phyloP scores from a whole-genome alignment of 176 grass and related monocot species.

The Echinochloa phyllopogon region DNA sequence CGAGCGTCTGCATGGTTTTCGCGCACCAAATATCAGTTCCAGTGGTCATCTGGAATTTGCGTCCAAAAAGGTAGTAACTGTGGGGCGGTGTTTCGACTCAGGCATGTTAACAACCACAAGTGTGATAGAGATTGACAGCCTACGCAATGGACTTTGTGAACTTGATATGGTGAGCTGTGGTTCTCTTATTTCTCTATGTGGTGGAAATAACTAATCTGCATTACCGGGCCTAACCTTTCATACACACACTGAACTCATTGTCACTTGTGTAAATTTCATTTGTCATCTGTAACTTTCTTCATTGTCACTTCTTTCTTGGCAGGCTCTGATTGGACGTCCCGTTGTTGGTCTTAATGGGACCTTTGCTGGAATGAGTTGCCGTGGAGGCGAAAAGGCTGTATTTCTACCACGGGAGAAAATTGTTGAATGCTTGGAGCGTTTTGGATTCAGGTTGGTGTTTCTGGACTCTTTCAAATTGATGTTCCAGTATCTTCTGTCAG shows the following conservation, averaged over 20 bases:
- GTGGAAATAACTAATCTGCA: not conserved
- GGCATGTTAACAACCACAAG: not conserved
- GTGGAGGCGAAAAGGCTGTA: not conserved
- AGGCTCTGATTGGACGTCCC: not conserved
- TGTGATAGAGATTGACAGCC: not conserved
- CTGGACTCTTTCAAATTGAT: not conserved
- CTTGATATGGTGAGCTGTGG: not conserved
- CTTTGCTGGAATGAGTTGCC: not conserved
- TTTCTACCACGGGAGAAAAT: not conserved
- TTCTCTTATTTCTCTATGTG: not conserved
- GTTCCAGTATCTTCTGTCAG: not conserved
- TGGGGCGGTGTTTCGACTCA: not conserved
- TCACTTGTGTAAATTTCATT: not conserved
- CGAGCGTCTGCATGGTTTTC: not conserved
- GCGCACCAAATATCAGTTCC: not conserved
- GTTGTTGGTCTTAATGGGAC: not conserved
- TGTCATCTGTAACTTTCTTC: not conserved
- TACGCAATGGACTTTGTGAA: not conserved
- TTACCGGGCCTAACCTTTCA: not conserved
- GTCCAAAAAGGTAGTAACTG: not conserved
- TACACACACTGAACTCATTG: not conserved
- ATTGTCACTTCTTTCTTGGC: not conserved
- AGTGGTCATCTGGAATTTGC: not conserved
- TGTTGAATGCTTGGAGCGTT: not conserved
- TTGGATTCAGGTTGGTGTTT: constrained; percentile 4